Evolutionary conservation across 306 rosid genomes (phyloP).

Genomic region (Quercus gilva): DNA sequence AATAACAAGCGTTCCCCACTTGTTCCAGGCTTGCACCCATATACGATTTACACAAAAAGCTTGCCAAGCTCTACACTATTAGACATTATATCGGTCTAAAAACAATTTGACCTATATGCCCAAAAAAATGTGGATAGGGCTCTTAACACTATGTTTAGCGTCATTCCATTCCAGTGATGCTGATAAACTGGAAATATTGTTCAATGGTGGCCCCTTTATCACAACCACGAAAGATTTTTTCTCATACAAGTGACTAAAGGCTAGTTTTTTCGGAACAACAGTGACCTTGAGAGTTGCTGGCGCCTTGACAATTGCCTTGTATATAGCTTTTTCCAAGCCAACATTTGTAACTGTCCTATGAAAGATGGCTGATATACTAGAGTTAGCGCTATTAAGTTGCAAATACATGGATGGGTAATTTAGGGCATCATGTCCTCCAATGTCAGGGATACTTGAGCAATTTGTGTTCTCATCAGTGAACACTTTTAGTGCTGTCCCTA

Average conservation of each 20-base stretch:
- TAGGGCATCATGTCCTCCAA: constrained; percentile 46
- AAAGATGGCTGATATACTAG: constrained; percentile 48
- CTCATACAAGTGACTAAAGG: constrained; percentile 9
- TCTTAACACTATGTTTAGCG: constrained; percentile 51
- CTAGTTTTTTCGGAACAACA: constrained; percentile 47
- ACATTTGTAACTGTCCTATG: constrained; percentile 58
- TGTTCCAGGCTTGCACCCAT: too few species aligned
- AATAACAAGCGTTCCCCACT: too few species aligned
- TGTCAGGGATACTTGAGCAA: neutral
- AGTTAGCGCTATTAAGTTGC: constrained; percentile 8
- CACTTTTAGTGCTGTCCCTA: constrained; percentile 30
- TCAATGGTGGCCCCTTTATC: constrained; percentile 35
- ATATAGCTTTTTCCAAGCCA: constrained; percentile 40
- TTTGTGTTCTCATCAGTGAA: neutral
- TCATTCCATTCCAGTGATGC: constrained; percentile 67
- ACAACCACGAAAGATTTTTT: constrained; percentile 48
- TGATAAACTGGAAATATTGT: neutral
- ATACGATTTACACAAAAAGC: too few species aligned
- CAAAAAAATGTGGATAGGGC: constrained; percentile 40
- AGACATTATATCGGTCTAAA: too few species aligned
- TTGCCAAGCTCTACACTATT: too few species aligned
- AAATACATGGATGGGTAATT: constrained; percentile 73
- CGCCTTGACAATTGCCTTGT: constrained; percentile 37
- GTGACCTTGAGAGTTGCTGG: constrained; percentile 11
- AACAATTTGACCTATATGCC: too few species aligned